A percentile compares a stretch with the other conserved stretches of the same genome.
Evolutionary conservation across 2,329 filamentous ascomycete genomes (phyloP).

Genomic region (Botrytis paeoniae): DNA sequence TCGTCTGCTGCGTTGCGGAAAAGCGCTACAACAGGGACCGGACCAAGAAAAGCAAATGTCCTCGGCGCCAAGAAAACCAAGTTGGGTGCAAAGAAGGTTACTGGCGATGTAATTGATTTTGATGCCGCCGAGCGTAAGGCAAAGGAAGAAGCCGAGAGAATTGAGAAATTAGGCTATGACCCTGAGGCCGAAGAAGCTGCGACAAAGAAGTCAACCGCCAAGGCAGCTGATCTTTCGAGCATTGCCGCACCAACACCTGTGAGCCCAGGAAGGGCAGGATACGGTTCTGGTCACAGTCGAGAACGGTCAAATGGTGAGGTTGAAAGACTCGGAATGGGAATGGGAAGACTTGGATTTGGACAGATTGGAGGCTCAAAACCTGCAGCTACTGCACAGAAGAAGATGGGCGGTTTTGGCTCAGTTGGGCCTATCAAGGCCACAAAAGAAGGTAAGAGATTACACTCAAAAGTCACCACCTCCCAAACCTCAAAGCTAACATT

Average conservation of each 20-base stretch:
- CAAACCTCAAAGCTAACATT: conserved; percentile 23
- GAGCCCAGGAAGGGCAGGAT: conserved; percentile 60
- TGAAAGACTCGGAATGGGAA: conserved; percentile 75
- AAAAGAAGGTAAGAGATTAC: conserved; percentile 55
- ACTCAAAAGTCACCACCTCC: neutral
- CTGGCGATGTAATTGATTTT: conserved; percentile 80
- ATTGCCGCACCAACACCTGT: conserved; percentile 73
- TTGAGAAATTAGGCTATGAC: conserved; percentile 93
- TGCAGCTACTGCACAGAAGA: conserved; percentile 40
- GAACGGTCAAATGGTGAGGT: conserved; percentile 73
- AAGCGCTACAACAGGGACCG: conserved; percentile 55
- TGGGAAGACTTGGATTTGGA: conserved; percentile 37
- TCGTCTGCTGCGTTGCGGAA: conserved; percentile 83
- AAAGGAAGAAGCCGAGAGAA: conserved; percentile 93
- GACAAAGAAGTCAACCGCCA: conserved; percentile 43
- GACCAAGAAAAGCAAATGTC: conserved; percentile 79
- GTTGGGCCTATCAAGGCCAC: conserved; percentile 71
- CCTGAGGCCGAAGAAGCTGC: conserved; percentile 72
- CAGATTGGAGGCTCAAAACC: conserved; percentile 36
- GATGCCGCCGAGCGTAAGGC: conserved; percentile 96
- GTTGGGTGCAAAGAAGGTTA: conserved; percentile 90
- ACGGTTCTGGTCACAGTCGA: conserved; percentile 57
- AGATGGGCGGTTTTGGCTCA: conserved; percentile 82
- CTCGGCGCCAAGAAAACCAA: conserved; percentile 83
- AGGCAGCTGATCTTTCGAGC: conserved; percentile 50